phyloP scores from a whole-genome alignment of 106 monocot species.

The Phalaenopsis equestris region DNA sequence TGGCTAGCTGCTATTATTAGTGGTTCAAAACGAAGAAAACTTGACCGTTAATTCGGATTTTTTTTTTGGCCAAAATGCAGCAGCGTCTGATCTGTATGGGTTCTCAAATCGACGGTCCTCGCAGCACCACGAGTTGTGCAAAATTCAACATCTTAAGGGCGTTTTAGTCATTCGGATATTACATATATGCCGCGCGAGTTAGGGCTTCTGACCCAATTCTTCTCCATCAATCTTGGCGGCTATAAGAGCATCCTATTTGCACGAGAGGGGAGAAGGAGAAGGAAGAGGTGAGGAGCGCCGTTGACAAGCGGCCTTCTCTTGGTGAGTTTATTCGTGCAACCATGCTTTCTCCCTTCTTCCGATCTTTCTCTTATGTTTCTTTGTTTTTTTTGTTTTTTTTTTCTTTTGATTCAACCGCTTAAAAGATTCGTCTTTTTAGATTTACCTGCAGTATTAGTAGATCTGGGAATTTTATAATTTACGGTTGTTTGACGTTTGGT shows the following conservation, averaged over 20 bases:
- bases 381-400: neutral
- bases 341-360: neutral
- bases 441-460: neutral
- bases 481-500: neutral
- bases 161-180: neutral
- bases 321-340: neutral
- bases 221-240: neutral
- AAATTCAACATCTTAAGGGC: neutral
- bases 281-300: neutral
- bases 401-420: neutral
- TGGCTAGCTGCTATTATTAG: too few species aligned
- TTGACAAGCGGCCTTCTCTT: conserved; percentile 5
- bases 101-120: neutral
- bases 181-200: neutral
- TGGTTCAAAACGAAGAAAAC: too few species aligned
- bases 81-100: neutral
- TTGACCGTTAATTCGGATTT: too few species aligned
- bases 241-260: neutral
- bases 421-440: neutral
- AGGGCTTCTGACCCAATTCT: neutral
- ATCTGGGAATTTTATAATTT: neutral
- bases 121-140: neutral
- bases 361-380: neutral
- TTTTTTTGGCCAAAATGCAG: neutral
- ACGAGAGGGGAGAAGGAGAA: neutral